These are phyloP conservation scores for Fraxinus sp. DNA, from an alignment of 305 asterid species.

Conservation along the genomic window DNA sequence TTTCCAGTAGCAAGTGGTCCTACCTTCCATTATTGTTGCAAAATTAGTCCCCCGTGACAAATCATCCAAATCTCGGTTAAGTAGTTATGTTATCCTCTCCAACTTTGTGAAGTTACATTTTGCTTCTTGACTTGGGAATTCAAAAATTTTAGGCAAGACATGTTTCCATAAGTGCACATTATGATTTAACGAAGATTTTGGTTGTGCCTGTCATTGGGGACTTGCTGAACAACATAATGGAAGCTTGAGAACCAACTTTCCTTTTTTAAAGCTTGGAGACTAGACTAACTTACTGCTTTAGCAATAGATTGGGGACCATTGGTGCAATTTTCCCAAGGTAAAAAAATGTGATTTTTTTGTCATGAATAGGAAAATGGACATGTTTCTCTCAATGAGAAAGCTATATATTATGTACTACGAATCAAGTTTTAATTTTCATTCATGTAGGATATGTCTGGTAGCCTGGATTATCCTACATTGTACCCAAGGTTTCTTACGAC, in stretches of 20 bases:
- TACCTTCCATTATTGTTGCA: neutral
- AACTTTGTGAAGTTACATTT: neutral
- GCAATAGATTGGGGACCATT: neutral
- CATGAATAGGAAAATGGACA: neutral
- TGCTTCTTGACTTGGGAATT: neutral
- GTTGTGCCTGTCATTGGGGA: neutral
- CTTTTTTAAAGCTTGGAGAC: neutral
- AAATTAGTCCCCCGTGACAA: neutral
- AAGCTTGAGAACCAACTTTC: neutral
- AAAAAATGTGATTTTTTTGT: neutral
- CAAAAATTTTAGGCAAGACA: neutral
- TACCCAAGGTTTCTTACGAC: conserved; percentile 85
- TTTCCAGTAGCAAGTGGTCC: neutral
- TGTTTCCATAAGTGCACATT: neutral
- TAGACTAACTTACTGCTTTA: neutral
- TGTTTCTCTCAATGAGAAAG: neutral
- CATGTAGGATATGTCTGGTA: conserved; percentile 60
- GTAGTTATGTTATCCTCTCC: neutral
- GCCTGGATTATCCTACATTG: conserved; percentile 54
- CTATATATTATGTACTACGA: neutral
- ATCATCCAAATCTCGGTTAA: neutral
- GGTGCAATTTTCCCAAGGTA: neutral
- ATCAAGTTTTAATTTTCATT: conserved; percentile 8
- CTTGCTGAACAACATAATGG: neutral
- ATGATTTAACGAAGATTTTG: neutral